These are phyloP conservation scores for Penicillium occitanis DNA, from an alignment of 2,329 filamentous ascomycete genomes.

Conservation along the genomic window DNA sequence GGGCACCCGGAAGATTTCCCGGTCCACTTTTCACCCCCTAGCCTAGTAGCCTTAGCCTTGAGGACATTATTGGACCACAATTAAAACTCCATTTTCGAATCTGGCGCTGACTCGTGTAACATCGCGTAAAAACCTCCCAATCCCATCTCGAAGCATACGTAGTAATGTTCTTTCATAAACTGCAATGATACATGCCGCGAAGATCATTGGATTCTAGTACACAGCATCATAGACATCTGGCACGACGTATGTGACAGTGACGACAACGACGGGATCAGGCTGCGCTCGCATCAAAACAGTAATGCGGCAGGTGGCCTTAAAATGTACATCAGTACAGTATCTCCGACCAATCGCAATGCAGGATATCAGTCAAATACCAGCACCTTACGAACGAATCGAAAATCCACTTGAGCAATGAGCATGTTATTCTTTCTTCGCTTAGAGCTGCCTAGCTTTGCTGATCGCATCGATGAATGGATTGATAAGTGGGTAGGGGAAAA, in stretches of 20 bases:
- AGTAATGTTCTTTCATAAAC: not conserved
- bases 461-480: not conserved
- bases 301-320: slow-evolving; percentile 10
- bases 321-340: not conserved
- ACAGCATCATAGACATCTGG: not conserved
- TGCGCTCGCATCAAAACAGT: not conserved
- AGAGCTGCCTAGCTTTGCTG: not conserved
- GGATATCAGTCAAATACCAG: not conserved
- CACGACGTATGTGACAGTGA: too few species aligned
- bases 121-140: not conserved
- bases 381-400: not conserved
- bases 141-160: too few species aligned
- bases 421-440: not conserved
- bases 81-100: not conserved
- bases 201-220: not conserved
- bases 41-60: too few species aligned
- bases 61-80: not conserved
- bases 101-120: not conserved
- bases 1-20: slow-evolving; percentile 2
- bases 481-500: not conserved
- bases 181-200: not conserved
- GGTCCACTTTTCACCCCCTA: not conserved
- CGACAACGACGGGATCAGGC: too few species aligned
- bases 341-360: not conserved
- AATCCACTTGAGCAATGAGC: not conserved